Evolutionary conservation across 345 rosid species (phyloP).

Genomic region (Hibiscus mutabilis): DNA sequence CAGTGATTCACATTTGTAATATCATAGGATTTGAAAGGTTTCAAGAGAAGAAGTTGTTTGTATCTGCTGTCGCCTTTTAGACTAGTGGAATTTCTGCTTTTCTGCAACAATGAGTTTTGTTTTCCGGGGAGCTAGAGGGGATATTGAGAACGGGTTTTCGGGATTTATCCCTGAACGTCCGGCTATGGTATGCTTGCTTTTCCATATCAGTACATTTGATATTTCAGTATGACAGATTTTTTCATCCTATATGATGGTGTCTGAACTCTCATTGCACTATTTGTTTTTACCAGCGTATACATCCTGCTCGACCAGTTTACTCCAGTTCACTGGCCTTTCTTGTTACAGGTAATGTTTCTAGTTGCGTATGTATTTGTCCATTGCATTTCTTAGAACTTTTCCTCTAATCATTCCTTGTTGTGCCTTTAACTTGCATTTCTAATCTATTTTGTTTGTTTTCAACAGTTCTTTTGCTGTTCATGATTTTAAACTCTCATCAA

Average conservation of each 20-base stretch:
- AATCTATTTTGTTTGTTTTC: slow-evolving; percentile 21
- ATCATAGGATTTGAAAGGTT: slow-evolving; percentile 17
- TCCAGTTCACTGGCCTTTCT: slow-evolving; percentile 64
- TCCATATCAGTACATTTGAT: background rate
- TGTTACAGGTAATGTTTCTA: slow-evolving; percentile 45
- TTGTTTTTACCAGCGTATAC: slow-evolving; percentile 37
- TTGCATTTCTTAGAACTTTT: background rate
- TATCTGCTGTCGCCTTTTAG: background rate
- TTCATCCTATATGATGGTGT: background rate
- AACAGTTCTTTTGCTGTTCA: slow-evolving; percentile 66
- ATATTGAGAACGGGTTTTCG: slow-evolving; percentile 53
- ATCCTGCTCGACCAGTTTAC: slow-evolving; percentile 49
- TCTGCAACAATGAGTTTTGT: slow-evolving; percentile 47
- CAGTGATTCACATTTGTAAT: slow-evolving; percentile 6
- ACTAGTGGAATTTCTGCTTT: background rate
- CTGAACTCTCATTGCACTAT: slow-evolving; percentile 2
- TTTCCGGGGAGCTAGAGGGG: slow-evolving; percentile 54
- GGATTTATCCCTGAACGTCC: slow-evolving; percentile 48
- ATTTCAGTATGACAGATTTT: background rate
- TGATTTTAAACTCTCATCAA: slow-evolving; percentile 67
- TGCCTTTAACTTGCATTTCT: background rate
- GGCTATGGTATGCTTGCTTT: slow-evolving; percentile 35
- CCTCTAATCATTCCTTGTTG: background rate
- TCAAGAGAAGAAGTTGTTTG: slow-evolving; percentile 4
- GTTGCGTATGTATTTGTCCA: background rate